Base-by-base conservation (phyloP, 371 early-diverging fungal genomes). In the Neoconidiobolus thromboides region DNA sequence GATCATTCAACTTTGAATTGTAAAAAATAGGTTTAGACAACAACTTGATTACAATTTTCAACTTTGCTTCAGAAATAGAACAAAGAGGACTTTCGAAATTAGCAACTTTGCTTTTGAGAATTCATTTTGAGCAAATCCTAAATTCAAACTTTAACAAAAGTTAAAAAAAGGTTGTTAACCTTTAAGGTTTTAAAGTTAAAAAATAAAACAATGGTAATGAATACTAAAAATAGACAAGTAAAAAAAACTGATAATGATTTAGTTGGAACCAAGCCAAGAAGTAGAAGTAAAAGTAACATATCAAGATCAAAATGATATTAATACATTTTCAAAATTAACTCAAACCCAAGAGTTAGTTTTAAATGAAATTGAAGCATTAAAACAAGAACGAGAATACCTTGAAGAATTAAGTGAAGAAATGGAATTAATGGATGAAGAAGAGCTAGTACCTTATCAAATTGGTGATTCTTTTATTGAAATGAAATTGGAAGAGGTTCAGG, bases 271-370 rank as follows among this genome's bases (percentile, higher is more conserved):
- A 50, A 82, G 83, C 44, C 80, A 89, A 48, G 90, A 91, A 63
- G 79, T 78, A 52, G 93, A 94, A 59, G 81, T 82, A 58, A 87
- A 93, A 66, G 94, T 96, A 15, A 82, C 84, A 6, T 90, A 91
- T 88, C 81, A 84, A 63, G 97, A 96, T 72, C 97, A 96, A 74
- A 72, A 83, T 60, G 85, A 84, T 57, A 96, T 96, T 73, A 96
- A 96, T 75, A 68, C 74, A 52, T 96, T 96, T 67, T 86, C 87
- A 73, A 83, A 82, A 75, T 75, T 89, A 50, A 92, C 88, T 65
- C 70, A 79, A 26, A 81, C 78, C 52, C 68, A 89, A 52, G 84
- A 86, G 64, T 77, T 79, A 52, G 70, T 90, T 37, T 91, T 93
- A 63, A 89, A 83, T 40, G 63, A 71, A 55, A 89, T 87, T 68